Evolutionary conservation across 139 green algal genomes (phyloP).

Genomic region (Chlorella sp.): DNA sequence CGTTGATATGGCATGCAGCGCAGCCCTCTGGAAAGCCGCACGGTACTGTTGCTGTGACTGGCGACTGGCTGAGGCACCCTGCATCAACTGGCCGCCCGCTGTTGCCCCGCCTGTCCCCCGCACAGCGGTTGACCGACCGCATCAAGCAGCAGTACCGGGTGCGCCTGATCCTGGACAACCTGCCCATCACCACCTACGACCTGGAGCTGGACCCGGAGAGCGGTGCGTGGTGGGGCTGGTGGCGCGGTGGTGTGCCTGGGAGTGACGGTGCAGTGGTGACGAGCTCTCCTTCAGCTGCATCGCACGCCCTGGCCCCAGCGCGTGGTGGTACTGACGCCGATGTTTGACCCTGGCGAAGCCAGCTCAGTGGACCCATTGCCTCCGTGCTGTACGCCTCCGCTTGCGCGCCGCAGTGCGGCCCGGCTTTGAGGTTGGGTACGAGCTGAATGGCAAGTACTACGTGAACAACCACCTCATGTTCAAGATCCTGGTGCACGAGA

Average conservation of each 20-base stretch:
- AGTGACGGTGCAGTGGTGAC: too few species aligned
- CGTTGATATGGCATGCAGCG: too few species aligned
- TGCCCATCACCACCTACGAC: slow-evolving; percentile 94
- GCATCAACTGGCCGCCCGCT: too few species aligned
- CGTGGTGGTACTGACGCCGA: too few species aligned
- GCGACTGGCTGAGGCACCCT: too few species aligned
- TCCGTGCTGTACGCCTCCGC: neutral
- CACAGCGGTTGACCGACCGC: slow-evolving; percentile 69
- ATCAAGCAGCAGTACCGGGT: slow-evolving; percentile 92
- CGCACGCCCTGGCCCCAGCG: too few species aligned
- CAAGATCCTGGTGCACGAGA: slow-evolving; percentile 88
- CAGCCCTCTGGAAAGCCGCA: too few species aligned
- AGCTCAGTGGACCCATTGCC: too few species aligned
- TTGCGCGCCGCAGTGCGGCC: slow-evolving; percentile 65
- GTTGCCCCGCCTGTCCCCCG: neutral
- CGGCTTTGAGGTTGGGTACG: slow-evolving; percentile 90
- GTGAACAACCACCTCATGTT: slow-evolving; percentile 97
- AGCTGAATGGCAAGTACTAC: slow-evolving; percentile 77
- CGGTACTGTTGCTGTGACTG: too few species aligned
- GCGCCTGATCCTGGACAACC: slow-evolving; percentile 96
- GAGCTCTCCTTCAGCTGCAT: too few species aligned
- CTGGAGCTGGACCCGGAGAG: slow-evolving; percentile 70
- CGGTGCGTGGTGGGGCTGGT: slow-evolving; percentile 41
- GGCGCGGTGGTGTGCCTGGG: neutral
- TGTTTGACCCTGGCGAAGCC: too few species aligned